Percentiles rank a stretch among this genome's conserved stretches.
phyloP scores from a whole-genome alignment of 768 basidiomycete genomes.

The Baorangia bicolor region DNA sequence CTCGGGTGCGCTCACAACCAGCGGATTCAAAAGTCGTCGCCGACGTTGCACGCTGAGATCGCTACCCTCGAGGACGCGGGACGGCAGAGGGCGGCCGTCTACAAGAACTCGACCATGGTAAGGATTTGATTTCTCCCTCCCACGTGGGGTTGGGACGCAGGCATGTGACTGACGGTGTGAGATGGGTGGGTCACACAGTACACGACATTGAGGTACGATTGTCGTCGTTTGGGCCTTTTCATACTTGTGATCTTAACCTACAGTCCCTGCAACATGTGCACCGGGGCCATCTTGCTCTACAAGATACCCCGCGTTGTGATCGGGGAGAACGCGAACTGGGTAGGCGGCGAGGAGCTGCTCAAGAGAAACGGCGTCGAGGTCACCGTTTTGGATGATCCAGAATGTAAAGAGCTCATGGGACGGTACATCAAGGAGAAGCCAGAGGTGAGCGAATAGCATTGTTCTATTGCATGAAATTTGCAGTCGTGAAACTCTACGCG shows the following conservation, averaged over 20 bases:
- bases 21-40: slow-evolving; percentile 43
- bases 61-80: slow-evolving; percentile 55
- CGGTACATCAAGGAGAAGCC: slow-evolving; percentile 57
- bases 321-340: slow-evolving; percentile 57
- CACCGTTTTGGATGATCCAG: slow-evolving; percentile 44
- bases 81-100: slow-evolving; percentile 42
- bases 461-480: slow-evolving; percentile 6
- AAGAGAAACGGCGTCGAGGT: slow-evolving; percentile 54
- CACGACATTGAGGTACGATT: slow-evolving; percentile 36
- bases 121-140: slow-evolving; percentile 3
- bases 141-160: not conserved
- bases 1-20: slow-evolving; percentile 46
- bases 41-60: slow-evolving; percentile 49
- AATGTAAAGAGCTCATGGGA: slow-evolving; percentile 54
- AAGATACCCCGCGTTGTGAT: slow-evolving; percentile 65
- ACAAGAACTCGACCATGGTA: slow-evolving; percentile 51
- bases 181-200: slow-evolving; percentile 25
- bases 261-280: slow-evolving; percentile 65
- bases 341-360: slow-evolving; percentile 55
- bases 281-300: slow-evolving; percentile 61
- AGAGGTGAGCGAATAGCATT: slow-evolving; percentile 37
- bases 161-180: not conserved
- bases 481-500: slow-evolving; percentile 12
- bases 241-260: not conserved
- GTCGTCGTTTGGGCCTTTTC: not conserved